A percentile compares a stretch with the other conserved stretches of the same genome.
These are phyloP conservation scores for Carex littledalei DNA, from an alignment of 176 grass and related monocot species.

Conservation along the genomic window DNA sequence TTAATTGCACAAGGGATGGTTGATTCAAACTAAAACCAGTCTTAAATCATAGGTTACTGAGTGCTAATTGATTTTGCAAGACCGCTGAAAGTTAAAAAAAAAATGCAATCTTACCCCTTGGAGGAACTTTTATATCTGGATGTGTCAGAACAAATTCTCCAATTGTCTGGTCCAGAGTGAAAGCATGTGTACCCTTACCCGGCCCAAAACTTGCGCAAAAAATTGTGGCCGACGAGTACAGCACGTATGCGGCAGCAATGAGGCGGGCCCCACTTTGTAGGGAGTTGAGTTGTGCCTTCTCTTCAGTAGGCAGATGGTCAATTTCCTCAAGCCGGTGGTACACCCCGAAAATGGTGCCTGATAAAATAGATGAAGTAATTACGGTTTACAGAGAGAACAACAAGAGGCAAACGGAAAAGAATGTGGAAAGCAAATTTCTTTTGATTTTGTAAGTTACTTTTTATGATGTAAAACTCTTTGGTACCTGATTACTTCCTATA, in stretches of 20 bases:
- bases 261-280: constrained; percentile 59
- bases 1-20: background rate
- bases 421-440: background rate
- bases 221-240: constrained; percentile 92
- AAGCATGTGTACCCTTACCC: constrained; percentile 63
- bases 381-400: background rate
- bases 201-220: constrained; percentile 63
- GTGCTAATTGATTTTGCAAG: background rate
- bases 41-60: background rate
- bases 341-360: constrained; percentile 87
- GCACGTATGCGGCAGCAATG: constrained; percentile 67
- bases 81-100: background rate
- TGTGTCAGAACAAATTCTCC: constrained; percentile 90
- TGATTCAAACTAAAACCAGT: background rate
- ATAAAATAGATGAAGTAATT: constrained; percentile 40
- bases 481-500: background rate
- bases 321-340: constrained; percentile 67
- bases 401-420: background rate
- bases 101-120: constrained; percentile 40
- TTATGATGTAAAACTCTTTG: background rate
- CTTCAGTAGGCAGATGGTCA: constrained; percentile 68
- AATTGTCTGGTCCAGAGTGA: constrained; percentile 63
- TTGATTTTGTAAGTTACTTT: background rate
- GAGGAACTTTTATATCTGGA: constrained; percentile 69
- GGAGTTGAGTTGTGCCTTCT: constrained; percentile 74